Base-by-base conservation (phyloP, 208 protist genomes). In the Trypanosoma lewisi region DNA sequence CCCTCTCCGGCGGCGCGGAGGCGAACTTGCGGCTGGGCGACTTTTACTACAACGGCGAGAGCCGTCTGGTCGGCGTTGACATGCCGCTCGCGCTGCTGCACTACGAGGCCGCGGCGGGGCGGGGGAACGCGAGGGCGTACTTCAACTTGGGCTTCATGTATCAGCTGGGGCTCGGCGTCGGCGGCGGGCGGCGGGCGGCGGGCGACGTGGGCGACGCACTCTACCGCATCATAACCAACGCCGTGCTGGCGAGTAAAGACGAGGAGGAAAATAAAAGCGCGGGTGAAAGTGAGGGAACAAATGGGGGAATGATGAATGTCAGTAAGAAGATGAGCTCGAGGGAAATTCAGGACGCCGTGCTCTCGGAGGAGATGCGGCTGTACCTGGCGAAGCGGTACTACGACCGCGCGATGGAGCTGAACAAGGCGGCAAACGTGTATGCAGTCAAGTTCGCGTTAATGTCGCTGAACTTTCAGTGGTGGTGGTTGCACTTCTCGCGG, bases 101-200 rank as follows among this genome's bases (percentile, higher is more conserved):
- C 61, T 94, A 94, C 70, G 65, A 78, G 33, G 50, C 70, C 28
- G 82, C 80, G 17, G 77, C 77, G 17, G 45, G 34, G 0, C 39
- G 54, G 30, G 31, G 77, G 37, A 49, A 79, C 56, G 23, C 77
- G 11, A 73, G 80, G 49, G 80, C 81, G 3, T 63, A 75, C 45
- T 86, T 88, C 71, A 86, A 87, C 56, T 65, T 83, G 45, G 82
- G 79, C 27, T 77, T 84, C 39, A 85, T 87, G 79, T 82, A 89
- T 19, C 82, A 88, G 61, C 59, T 89, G 17, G 82, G 82, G 0
- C 66, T 86, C 36, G 66, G 66, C 2, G 39, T 71, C 7, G 6
- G 27, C 33, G 36, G 19, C 0, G n/a, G 17, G n/a, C 12, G 16
- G 1, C 27, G 36, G 23, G n/a, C 31, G n/a, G 48, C 17, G 0